These are phyloP conservation scores for Triticum timopheevii DNA, from an alignment of 176 grass and related monocot genomes.

Conservation along the genomic window DNA sequence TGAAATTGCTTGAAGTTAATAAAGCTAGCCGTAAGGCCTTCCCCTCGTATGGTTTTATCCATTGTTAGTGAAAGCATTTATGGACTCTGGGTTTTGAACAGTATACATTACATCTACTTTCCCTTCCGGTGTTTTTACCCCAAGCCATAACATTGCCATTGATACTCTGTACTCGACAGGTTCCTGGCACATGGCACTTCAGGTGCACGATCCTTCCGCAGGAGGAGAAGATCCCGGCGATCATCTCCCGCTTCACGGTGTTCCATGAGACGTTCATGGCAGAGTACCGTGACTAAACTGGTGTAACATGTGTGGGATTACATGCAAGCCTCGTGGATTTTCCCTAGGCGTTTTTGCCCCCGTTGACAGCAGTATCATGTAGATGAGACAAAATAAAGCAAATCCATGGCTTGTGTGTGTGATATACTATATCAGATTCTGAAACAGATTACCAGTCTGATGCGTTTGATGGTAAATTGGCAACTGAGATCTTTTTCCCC, in stretches of 20 bases:
- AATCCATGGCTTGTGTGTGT: background rate
- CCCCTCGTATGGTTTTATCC: background rate
- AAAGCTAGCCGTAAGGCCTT: no score
- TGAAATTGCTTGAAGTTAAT: background rate
- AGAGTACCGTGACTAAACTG: conserved; percentile 55
- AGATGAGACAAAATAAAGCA: conserved; percentile 35
- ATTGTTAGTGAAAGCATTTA: background rate
- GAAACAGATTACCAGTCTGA: background rate
- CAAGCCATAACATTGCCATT: background rate
- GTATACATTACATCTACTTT: background rate
- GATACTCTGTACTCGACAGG: conserved; percentile 36
- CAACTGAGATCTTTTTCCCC: background rate
- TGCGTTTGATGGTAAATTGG: conserved; percentile 8
- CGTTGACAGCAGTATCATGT: background rate
- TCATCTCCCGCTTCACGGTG: conserved; percentile 64
- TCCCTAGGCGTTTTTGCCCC: background rate
- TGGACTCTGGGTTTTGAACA: background rate
- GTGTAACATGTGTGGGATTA: background rate
- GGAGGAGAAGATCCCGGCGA: conserved; percentile 88
- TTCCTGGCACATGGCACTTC: conserved; percentile 92
- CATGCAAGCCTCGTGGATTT: conserved; percentile 12
- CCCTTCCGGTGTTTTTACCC: background rate
- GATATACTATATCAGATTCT: conserved; percentile 11
- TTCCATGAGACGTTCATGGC: conserved; percentile 91
- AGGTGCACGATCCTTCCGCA: conserved; percentile 97